Percentiles rank a stretch among this genome's conserved stretches.
Conservation (phyloP, 768 basidiomycete species). For the Mycena leptocephala region DNA sequence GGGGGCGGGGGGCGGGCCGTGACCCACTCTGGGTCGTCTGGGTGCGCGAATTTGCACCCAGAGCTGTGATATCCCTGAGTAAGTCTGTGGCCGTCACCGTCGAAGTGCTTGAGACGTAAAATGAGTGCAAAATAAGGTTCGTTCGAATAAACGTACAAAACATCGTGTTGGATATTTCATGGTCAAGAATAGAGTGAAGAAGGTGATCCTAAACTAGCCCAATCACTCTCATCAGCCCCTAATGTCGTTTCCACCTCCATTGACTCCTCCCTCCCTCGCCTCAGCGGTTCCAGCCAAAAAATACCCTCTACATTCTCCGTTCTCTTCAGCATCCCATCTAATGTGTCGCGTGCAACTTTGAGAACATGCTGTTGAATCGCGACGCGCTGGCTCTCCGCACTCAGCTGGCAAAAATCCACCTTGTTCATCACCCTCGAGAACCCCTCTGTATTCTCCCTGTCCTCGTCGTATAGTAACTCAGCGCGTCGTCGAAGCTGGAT, state of each 20-base stretch:
- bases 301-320: neutral
- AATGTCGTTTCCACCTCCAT: neutral
- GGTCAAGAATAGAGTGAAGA: too few relatives aligned
- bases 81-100: conserved; percentile 32
- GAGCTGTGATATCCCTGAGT: conserved; percentile 26
- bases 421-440: conserved; percentile 11
- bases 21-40: conserved; percentile 45
- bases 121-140: too few relatives aligned
- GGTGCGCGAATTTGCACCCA: conserved; percentile 46
- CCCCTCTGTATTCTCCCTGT: neutral
- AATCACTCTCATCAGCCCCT: neutral
- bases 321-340: neutral
- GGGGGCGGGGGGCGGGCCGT: neutral
- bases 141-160: neutral
- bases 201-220: too few relatives aligned
- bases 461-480: neutral
- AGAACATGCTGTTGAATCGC: conserved; percentile 15
- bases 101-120: conserved; percentile 39
- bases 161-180: too few relatives aligned
- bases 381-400: conserved; percentile 5
- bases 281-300: conserved; percentile 35
- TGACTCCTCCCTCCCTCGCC: neutral
- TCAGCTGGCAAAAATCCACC: conserved; percentile 19
- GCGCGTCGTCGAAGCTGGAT: neutral
- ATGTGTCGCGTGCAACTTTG: neutral